phyloP scores from a whole-genome alignment of 2,329 filamentous ascomycete species.

The Bipolaris victoriae region DNA sequence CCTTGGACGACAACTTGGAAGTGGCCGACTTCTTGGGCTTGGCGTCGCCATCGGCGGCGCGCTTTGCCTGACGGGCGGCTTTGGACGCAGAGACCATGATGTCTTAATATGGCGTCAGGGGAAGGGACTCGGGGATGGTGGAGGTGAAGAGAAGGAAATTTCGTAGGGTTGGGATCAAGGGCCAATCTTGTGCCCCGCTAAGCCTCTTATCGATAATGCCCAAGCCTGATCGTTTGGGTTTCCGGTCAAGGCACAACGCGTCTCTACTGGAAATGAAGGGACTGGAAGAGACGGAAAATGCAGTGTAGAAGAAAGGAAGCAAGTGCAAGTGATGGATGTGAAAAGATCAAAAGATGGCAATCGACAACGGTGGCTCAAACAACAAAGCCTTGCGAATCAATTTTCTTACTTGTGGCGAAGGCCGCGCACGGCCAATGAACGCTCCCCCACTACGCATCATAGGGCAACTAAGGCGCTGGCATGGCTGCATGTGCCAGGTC shows the following conservation, averaged over 20 bases:
- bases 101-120: conserved; percentile 22
- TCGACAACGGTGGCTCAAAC: conserved; percentile 16
- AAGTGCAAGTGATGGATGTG: conserved; percentile 2
- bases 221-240: conserved; percentile 13
- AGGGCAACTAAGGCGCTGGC: conserved; percentile 27
- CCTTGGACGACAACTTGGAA: conserved; percentile 73
- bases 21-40: conserved; percentile 77
- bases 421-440: conserved; percentile 27
- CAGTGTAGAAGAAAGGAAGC: conserved; percentile 4
- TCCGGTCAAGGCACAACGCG: conserved; percentile 17
- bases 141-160: conserved; percentile 34
- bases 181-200: conserved; percentile 32
- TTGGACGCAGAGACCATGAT: conserved; percentile 72
- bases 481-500: conserved; percentile 3
- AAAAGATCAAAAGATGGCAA: conserved; percentile 3
- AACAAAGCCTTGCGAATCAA: conserved; percentile 26
- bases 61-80: conserved; percentile 71
- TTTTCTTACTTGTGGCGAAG: conserved; percentile 34
- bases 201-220: conserved; percentile 25
- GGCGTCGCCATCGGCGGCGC: conserved; percentile 64
- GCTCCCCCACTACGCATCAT: conserved; percentile 21
- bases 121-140: conserved; percentile 26
- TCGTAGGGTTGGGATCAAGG: conserved; percentile 28
- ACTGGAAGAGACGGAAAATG: conserved; percentile 11
- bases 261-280: conserved; percentile 20